Evolutionary conservation across 2,329 filamentous ascomycete species (phyloP).

Genomic region (Paradendryphiella salina): DNA sequence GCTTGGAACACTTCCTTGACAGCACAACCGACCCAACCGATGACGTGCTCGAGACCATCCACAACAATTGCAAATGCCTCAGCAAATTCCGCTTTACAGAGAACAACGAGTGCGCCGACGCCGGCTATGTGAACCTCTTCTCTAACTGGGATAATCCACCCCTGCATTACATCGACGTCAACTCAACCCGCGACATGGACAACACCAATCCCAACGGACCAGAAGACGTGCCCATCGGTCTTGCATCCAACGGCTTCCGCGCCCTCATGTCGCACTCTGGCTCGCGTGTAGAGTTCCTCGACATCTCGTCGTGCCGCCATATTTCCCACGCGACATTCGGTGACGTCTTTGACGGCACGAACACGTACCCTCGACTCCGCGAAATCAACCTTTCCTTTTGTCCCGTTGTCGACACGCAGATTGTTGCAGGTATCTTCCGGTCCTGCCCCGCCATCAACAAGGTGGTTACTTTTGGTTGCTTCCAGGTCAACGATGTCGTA

Average conservation of each 20-base stretch:
- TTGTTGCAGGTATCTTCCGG: constrained; percentile 66
- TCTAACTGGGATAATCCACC: constrained; percentile 73
- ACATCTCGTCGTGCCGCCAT: constrained; percentile 83
- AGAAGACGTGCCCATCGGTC: constrained; percentile 63
- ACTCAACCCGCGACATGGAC: constrained; percentile 77
- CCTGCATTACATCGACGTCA: constrained; percentile 72
- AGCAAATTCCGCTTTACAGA: constrained; percentile 79
- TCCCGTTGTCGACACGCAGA: constrained; percentile 66
- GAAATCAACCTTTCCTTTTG: constrained; percentile 80
- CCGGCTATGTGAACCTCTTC: constrained; percentile 73
- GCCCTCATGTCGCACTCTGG: constrained; percentile 87
- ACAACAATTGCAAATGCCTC: constrained; percentile 68
- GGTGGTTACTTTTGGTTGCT: constrained; percentile 65
- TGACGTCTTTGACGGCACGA: constrained; percentile 66
- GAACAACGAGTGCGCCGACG: constrained; percentile 75
- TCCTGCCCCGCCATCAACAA: constrained; percentile 63
- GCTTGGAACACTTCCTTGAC: constrained; percentile 68
- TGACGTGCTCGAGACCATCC: constrained; percentile 68
- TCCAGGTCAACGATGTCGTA: constrained; percentile 59
- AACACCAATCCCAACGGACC: constrained; percentile 67
- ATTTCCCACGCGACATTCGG: constrained; percentile 74
- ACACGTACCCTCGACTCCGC: constrained; percentile 67
- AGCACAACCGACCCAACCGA: constrained; percentile 61
- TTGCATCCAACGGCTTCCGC: constrained; percentile 74
- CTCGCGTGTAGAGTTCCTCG: constrained; percentile 64